Evolutionary conservation across 2,329 filamentous ascomycete species (phyloP), one percentile per base, ranked within the genome.

Genomic region (Epicoccum nigrum): DNA sequence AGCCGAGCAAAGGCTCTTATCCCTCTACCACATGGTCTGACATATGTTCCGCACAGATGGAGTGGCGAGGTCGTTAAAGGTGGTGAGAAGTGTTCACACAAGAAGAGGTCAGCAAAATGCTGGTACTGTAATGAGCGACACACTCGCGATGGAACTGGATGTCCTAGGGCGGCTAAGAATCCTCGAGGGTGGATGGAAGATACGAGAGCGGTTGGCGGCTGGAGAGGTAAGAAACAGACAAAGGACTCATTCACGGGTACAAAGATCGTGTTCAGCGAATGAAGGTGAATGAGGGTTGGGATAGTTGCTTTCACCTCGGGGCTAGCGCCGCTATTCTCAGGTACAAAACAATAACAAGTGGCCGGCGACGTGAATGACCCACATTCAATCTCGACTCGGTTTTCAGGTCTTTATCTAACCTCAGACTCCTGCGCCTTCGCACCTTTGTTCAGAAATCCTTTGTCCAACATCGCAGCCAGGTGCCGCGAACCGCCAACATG

Each of bases 41-140:
- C 23, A 9, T 9, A 25, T 25, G 1, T 1, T 25, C 6, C 23
- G 6, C 9, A 17, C 12, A 21, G 17, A 19, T 7, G 25, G 6
- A 38, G 4, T 15, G 8, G 13, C 11, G 20, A n/a, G n/a, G n/a
- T 25, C 27, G 25, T 23, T 8, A 2, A 32, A 32, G 27, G 25
- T 1, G 27, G 25, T 3, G 20, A 45, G 8, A 8, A 19, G 19
- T 27, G 11, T 9, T 9, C 31, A 19, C 16, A n/a, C 13, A 15
- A 27, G 9, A 31, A 19, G n/a, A 31, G 43, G n/a, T 25, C n/a
- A 16, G 43, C 17, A 9, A 39, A 39, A 20, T 38, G 17, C 19
- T 46, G 35, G 35, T 19, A 46, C 16, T 46, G 44, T 23, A 39
- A 21, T 5, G 30, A 35, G 41, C 47, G 41, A n/a, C 35, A 51